These are phyloP conservation scores for Murraya paniculata DNA, from an alignment of 345 rosid genomes.

Conservation along the genomic window DNA sequence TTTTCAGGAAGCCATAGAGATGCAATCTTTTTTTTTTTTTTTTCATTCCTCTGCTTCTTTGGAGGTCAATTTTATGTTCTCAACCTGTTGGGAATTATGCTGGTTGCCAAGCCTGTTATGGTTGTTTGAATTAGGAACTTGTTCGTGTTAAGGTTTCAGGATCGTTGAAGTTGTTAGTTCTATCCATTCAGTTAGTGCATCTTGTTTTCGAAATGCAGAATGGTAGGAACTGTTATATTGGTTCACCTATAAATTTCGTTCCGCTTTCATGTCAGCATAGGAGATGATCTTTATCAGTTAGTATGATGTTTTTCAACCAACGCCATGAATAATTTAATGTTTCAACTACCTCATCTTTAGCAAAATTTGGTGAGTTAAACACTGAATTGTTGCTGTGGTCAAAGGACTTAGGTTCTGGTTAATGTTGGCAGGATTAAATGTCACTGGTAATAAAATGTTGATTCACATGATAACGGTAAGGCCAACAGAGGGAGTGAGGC, in stretches of 20 bases:
- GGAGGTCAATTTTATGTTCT: too few species aligned
- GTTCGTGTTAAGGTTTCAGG: neutral
- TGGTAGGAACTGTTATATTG: neutral
- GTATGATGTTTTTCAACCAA: neutral
- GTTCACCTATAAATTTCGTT: neutral
- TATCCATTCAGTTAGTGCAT: neutral
- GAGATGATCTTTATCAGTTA: neutral
- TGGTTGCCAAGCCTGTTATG: neutral
- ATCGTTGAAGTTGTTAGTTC: neutral
- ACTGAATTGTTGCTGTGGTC: neutral
- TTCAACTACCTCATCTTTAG: neutral
- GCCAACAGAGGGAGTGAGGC: neutral
- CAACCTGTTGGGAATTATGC: neutral
- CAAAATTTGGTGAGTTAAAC: neutral
- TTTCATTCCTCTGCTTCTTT: too few species aligned
- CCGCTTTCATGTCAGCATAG: neutral
- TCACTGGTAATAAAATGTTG: neutral
- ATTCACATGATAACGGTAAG: neutral
- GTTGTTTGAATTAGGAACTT: neutral
- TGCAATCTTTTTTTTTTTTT: too few species aligned
- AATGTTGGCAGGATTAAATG: neutral
- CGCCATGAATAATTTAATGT: neutral
- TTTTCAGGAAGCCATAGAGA: too few species aligned
- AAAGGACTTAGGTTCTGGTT: neutral
- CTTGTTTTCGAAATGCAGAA: neutral